A percentile compares a stretch with the other conserved stretches of the same genome.
Conservation (phyloP, 2,329 filamentous ascomycete genomes). For the Paracamarosporium sp. region DNA sequence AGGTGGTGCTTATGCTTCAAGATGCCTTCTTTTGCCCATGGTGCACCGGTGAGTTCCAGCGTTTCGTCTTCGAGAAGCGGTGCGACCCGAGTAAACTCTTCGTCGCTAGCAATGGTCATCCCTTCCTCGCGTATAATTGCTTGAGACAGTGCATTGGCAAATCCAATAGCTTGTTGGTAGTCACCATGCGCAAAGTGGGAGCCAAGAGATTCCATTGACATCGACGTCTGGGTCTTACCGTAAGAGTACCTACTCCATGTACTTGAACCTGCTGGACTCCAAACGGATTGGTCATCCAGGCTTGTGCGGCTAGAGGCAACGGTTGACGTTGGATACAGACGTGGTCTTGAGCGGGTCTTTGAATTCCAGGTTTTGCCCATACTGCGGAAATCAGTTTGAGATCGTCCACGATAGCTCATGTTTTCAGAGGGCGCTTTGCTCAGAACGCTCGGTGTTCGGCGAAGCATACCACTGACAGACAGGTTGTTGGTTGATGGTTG, state of each 20-base stretch:
- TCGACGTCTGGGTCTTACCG: slow-evolving; percentile 86
- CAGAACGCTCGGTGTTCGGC: slow-evolving; percentile 86
- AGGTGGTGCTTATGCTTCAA: slow-evolving; percentile 96
- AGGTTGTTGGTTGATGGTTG: slow-evolving; percentile 65
- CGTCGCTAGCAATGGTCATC: slow-evolving; percentile 59
- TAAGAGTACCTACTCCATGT: slow-evolving; percentile 95
- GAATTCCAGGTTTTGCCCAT: slow-evolving; percentile 78
- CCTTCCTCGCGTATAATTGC: slow-evolving; percentile 93
- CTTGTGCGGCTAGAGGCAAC: slow-evolving; percentile 92
- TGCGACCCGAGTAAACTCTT: slow-evolving; percentile 65
- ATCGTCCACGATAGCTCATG: slow-evolving; percentile 74
- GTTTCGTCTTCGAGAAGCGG: slow-evolving; percentile 90
- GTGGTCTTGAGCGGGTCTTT: slow-evolving; percentile 83
- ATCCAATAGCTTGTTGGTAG: slow-evolving; percentile 96
- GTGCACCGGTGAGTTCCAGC: slow-evolving; percentile 88
- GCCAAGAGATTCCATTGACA: slow-evolving; percentile 90
- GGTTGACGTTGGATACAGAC: slow-evolving; percentile 77
- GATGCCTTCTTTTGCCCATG: slow-evolving; percentile 97
- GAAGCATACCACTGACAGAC: slow-evolving; percentile 74
- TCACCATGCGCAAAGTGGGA: slow-evolving; percentile 78
- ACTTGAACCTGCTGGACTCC: slow-evolving; percentile 90
- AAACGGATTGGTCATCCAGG: slow-evolving; percentile 89
- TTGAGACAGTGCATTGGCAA: slow-evolving; percentile 94
- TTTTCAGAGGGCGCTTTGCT: slow-evolving; percentile 92
- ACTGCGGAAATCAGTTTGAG: slow-evolving; percentile 66